Evolutionary conservation across 73 alveolate species (phyloP), one percentile per base, ranked within the genome.

Genomic region (Paramecium pentaurelia): DNA sequence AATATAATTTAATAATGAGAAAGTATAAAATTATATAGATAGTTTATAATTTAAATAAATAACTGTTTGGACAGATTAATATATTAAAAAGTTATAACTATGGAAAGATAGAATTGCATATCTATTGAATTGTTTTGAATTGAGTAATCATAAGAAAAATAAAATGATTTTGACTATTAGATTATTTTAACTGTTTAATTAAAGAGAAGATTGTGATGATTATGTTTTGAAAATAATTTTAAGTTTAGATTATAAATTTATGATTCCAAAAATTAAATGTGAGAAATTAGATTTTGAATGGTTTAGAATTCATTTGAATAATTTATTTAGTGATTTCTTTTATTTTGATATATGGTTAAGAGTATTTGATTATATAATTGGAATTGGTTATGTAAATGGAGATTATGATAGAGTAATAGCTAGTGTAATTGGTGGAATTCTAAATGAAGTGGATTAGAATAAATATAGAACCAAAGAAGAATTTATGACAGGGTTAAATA

Each of bases 311-410:
- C 84, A 73, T 73, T 16, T 34, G 22, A 73, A 44, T 40, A 73
- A 37, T 73, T 11, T 73, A 14, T 73, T 73, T 37, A 20, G 64
- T 45, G 91, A 80, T 18, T 80, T 45, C 18, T 80, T 80, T 47
- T 80, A 80, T 80, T 47, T 45, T 80, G 91, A 80, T 45, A 64
- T 42, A 12, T 80, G 91, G 75, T 47, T 80, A 25, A 18, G 91
- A 20, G 91, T 80, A 11, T 40, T 80, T 25, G 91, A 80, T 80
- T 80, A 80, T 25, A 40, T 73, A 12, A 16, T 73, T 34, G 47
- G 75, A 3, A 25, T 42, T 1, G 91, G 91, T 20, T 49, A 14
- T 45, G 28, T 45, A 28, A 16, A 27, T 64, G 49, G 58, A 25
- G n/a, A 80, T 16, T 9, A 14, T 11, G 14, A n/a, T 8, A 80